Evolutionary conservation across 1,284 basidiomycete genomes (phyloP).

Genomic region (Boletellus deceptivus): DNA sequence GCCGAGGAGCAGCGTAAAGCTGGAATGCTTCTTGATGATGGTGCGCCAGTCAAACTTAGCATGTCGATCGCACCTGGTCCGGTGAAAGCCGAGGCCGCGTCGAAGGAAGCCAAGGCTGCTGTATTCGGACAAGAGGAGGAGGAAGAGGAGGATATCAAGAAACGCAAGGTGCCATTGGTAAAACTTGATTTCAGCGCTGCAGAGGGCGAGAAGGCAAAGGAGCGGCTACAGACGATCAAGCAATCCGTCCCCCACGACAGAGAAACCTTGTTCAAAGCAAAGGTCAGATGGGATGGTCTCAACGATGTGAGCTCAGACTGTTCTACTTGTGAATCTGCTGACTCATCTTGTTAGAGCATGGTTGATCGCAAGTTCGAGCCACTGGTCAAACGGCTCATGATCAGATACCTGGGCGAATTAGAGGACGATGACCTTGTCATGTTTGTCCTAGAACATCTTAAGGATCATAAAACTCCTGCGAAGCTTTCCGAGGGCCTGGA

Average conservation of each 20-base stretch:
- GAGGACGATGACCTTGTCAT: conserved; percentile 88
- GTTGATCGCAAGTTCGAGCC: conserved; percentile 82
- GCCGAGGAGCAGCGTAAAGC: conserved; percentile 86
- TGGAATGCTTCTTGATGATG: conserved; percentile 86
- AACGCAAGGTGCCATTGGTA: conserved; percentile 77
- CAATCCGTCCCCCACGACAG: conserved; percentile 68
- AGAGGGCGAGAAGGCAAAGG: conserved; percentile 74
- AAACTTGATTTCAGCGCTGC: conserved; percentile 84
- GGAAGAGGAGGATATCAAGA: conserved; percentile 77
- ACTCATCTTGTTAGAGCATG: conserved; percentile 46
- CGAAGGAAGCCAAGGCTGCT: conserved; percentile 51
- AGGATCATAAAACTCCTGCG: conserved; percentile 77
- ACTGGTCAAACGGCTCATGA: conserved; percentile 75
- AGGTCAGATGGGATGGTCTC: conserved; percentile 85
- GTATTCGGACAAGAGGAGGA: conserved; percentile 79
- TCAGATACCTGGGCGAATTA: conserved; percentile 81
- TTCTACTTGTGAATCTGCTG: conserved; percentile 6
- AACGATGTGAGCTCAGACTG: conserved; percentile 65
- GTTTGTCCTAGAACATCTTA: conserved; percentile 86
- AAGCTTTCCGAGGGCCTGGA: conserved; percentile 85
- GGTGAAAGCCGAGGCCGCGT: conserved; percentile 45
- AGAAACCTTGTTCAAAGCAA: conserved; percentile 72
- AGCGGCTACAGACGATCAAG: conserved; percentile 74
- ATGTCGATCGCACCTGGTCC: conserved; percentile 58
- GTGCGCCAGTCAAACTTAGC: conserved; percentile 81